Percentiles rank a stretch among this genome's conserved stretches.
phyloP scores from a whole-genome alignment of 1,139 yeast species.

The Debaryomyces coudertii region DNA sequence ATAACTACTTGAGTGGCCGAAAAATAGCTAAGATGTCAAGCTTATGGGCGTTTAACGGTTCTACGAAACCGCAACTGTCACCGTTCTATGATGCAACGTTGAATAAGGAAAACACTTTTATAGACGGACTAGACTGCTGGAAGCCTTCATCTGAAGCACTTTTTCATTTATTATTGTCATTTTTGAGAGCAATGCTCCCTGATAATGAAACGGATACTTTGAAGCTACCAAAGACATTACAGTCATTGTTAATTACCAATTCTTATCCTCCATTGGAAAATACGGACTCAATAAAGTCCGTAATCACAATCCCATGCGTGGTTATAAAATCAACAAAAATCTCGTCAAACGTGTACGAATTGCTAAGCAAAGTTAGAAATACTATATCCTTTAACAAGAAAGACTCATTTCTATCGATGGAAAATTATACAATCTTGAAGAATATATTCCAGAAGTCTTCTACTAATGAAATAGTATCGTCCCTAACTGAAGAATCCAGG shows the following conservation, averaged over 20 bases:
- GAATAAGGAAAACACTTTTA: constrained; percentile 49
- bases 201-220: constrained; percentile 58
- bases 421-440: constrained; percentile 76
- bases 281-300: constrained; percentile 38
- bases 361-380: constrained; percentile 59
- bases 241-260: constrained; percentile 60
- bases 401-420: constrained; percentile 70
- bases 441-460: constrained; percentile 66
- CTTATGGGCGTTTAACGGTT: constrained; percentile 77
- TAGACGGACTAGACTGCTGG: constrained; percentile 79
- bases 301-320: constrained; percentile 59
- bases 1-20: constrained; percentile 77
- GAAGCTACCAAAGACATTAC: constrained; percentile 65
- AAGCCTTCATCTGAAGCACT: constrained; percentile 82
- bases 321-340: constrained; percentile 65
- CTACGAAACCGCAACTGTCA: constrained; percentile 22
- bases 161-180: constrained; percentile 77
- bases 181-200: constrained; percentile 79
- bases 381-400: constrained; percentile 72
- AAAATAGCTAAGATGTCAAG: constrained; percentile 83
- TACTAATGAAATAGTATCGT: constrained; percentile 59
- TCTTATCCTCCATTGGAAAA: constrained; percentile 63
- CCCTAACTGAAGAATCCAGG: constrained; percentile 74
- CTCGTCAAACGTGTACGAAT: constrained; percentile 51
- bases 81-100: constrained; percentile 48